A percentile compares a stretch with the other conserved stretches of the same genome.
Evolutionary conservation across 192 early-diverging fungal genomes (phyloP).

Genomic region (Lobosporangium transversale): DNA sequence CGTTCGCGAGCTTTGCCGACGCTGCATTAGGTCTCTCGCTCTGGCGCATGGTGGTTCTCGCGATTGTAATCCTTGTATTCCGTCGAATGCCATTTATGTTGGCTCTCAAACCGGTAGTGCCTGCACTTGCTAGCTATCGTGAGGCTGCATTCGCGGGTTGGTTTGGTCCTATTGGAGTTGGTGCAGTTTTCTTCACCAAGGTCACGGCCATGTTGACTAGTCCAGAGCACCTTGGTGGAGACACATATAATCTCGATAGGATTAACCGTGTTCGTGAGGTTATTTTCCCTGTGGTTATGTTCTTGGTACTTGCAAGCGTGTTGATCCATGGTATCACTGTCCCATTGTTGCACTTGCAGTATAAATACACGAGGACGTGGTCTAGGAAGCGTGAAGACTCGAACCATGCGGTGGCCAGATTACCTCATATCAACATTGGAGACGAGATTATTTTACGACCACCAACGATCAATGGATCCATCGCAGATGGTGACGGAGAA

Average conservation of each 20-base stretch:
- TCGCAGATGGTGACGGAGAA: conserved; percentile 24
- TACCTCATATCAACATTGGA: conserved; percentile 53
- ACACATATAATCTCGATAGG: not conserved
- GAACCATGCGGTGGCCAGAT: conserved; percentile 41
- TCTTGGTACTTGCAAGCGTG: conserved; percentile 84
- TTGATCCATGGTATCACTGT: conserved; percentile 87
- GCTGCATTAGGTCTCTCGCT: conserved; percentile 61
- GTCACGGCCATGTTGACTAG: conserved; percentile 40
- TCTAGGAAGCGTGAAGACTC: conserved; percentile 46
- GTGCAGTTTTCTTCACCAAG: conserved; percentile 63
- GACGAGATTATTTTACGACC: conserved; percentile 50
- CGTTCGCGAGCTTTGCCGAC: conserved; percentile 73
- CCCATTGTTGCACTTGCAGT: conserved; percentile 72
- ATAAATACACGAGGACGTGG: conserved; percentile 51
- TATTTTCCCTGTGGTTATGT: conserved; percentile 69
- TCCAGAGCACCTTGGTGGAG: conserved; percentile 21
- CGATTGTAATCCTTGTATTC: conserved; percentile 72
- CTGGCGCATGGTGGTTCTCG: conserved; percentile 75
- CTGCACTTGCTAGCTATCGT: conserved; percentile 73
- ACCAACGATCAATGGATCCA: conserved; percentile 38
- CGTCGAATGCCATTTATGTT: conserved; percentile 80
- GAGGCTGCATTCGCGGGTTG: conserved; percentile 88
- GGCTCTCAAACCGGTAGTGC: conserved; percentile 68
- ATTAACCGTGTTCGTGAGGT: conserved; percentile 30
- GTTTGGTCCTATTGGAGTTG: conserved; percentile 91